These are phyloP conservation scores for Dactylella cylindrospora DNA, from an alignment of 2,329 filamentous ascomycete genomes.

Conservation along the genomic window DNA sequence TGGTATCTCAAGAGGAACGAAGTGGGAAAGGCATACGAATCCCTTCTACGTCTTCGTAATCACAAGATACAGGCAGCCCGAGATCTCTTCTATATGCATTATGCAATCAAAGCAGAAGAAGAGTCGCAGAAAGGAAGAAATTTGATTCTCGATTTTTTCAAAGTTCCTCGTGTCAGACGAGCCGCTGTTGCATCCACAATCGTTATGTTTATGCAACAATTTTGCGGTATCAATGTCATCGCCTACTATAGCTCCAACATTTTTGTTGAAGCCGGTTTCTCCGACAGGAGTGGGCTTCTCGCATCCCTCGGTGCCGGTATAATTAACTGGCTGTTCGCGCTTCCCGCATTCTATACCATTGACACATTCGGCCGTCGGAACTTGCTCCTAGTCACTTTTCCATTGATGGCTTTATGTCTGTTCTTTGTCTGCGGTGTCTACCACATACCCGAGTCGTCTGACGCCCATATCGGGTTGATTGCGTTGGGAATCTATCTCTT, in stretches of 20 bases:
- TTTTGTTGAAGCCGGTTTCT: constrained; percentile 61
- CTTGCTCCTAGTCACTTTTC: constrained; percentile 65
- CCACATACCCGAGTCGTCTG: constrained; percentile 54
- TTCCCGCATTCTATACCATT: constrained; percentile 66
- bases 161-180: constrained; percentile 64
- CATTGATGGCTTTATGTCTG: constrained; percentile 61
- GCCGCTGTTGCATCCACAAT: constrained; percentile 63
- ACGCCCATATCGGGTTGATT: constrained; percentile 52
- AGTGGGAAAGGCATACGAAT: constrained; percentile 57
- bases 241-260: constrained; percentile 65
- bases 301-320: constrained; percentile 66
- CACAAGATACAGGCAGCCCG: constrained; percentile 62
- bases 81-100: constrained; percentile 66
- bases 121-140: constrained; percentile 57
- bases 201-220: constrained; percentile 69
- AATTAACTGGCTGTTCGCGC: constrained; percentile 66
- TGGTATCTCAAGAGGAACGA: constrained; percentile 63
- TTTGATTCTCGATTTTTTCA: constrained; percentile 62
- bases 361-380: constrained; percentile 68
- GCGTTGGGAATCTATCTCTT: constrained; percentile 59
- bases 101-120: constrained; percentile 64
- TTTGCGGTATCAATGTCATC: constrained; percentile 58
- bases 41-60: constrained; percentile 59
- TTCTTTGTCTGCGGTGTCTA: constrained; percentile 60
- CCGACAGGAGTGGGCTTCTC: constrained; percentile 58